Conservation (phyloP, 2,329 filamentous ascomycete species). For the Trichoderma koningiopsis region DNA sequence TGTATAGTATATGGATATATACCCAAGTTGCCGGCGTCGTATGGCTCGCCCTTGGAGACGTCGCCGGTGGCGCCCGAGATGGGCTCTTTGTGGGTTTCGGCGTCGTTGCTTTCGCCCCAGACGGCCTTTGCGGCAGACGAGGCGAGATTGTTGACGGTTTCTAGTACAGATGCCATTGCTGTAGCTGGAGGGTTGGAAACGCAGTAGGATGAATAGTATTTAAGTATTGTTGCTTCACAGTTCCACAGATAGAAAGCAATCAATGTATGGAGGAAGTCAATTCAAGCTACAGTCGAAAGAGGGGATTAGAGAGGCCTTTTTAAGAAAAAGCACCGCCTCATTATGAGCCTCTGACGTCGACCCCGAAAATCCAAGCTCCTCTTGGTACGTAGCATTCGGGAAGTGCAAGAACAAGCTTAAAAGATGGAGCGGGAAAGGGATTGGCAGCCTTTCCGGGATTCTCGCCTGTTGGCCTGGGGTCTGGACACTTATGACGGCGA, state of each 20-base stretch:
- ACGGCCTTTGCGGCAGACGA: slow-evolving; percentile 46
- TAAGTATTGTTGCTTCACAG: no score
- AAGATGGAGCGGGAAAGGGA: neutral
- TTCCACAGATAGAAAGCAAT: no score
- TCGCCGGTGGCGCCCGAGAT: slow-evolving; percentile 70
- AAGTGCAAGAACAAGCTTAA: neutral
- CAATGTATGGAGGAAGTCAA: no score
- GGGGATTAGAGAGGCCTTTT: neutral
- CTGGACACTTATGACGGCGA: slow-evolving; percentile 7
- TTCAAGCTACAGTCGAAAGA: neutral
- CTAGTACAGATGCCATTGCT: slow-evolving; percentile 52
- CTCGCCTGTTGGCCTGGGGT: neutral
- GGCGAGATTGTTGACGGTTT: slow-evolving; percentile 61
- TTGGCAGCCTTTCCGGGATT: neutral
- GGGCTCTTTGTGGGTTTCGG: slow-evolving; percentile 59
- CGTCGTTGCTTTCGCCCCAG: slow-evolving; percentile 45
- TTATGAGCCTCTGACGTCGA: slow-evolving; percentile 19
- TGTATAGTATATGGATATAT: slow-evolving; percentile 28
- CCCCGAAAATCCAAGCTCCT: neutral
- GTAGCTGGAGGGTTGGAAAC: neutral
- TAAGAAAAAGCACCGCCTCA: neutral
- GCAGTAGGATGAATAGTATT: no score
- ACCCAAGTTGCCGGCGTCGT: slow-evolving; percentile 75
- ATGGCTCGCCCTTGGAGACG: slow-evolving; percentile 70
- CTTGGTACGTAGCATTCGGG: neutral